Evolutionary conservation across 345 rosid genomes (phyloP).

Genomic region (Firmiana major): DNA sequence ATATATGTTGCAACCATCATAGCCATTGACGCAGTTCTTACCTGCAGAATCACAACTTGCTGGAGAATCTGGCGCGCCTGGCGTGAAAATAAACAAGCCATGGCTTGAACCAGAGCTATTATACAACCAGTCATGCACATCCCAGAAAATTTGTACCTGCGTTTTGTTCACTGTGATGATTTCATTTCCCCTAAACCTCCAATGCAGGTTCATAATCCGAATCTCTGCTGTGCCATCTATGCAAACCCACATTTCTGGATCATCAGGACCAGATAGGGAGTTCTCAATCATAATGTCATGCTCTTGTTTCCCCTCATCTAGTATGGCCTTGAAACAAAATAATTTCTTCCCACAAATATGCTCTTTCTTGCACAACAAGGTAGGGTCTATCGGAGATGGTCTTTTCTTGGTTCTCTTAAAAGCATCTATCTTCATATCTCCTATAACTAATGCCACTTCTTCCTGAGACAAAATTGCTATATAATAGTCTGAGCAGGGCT

Average conservation of each 20-base stretch:
- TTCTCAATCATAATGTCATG: conserved; percentile 60
- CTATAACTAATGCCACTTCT: conserved; percentile 45
- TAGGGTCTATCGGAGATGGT: conserved; percentile 40
- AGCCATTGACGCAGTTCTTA: neutral
- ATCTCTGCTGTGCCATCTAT: conserved; percentile 49
- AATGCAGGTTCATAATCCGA: conserved; percentile 54
- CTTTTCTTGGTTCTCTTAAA: conserved; percentile 49
- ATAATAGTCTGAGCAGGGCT: conserved; percentile 58
- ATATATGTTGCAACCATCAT: conserved; percentile 7
- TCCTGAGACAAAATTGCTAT: conserved; percentile 47
- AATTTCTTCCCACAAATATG: conserved; percentile 55
- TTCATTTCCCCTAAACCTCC: conserved; percentile 82
- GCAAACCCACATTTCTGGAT: conserved; percentile 72
- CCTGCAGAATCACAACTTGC: conserved; percentile 5
- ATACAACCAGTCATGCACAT: conserved; percentile 75
- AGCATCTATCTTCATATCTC: conserved; percentile 57
- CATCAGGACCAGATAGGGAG: conserved; percentile 47
- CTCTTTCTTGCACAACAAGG: conserved; percentile 67
- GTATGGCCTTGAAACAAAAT: conserved; percentile 51
- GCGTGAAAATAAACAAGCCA: conserved; percentile 59
- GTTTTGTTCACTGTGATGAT: conserved; percentile 39
- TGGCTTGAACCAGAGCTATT: conserved; percentile 34
- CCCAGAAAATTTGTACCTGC: conserved; percentile 56
- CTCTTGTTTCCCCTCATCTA: conserved; percentile 35
- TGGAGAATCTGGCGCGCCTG: conserved; percentile 12